These are phyloP conservation scores for Salicornia ramosissima DNA, from an alignment of 148 eudicot species.

Conservation along the genomic window DNA sequence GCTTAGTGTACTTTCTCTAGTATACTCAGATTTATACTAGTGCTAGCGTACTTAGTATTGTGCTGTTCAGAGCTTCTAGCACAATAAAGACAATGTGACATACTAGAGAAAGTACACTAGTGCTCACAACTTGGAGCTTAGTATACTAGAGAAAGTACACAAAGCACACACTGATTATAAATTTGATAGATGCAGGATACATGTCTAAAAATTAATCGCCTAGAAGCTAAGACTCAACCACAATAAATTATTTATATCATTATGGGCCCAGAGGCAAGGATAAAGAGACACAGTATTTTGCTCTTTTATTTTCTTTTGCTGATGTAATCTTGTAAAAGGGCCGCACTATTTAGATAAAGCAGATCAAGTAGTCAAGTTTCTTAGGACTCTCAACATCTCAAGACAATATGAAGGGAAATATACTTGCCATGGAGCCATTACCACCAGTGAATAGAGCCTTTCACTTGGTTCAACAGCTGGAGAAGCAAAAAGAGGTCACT, in stretches of 20 bases:
- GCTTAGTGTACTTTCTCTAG: not conserved
- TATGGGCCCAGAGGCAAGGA: not conserved
- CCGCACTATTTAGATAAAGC: not conserved
- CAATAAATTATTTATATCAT: not conserved
- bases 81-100: no score
- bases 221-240: not conserved
- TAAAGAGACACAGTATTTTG: not conserved
- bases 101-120: no score
- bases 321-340: not conserved
- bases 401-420: no score
- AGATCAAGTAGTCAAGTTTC: not conserved
- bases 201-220: not conserved
- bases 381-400: not conserved
- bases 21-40: conserved; percentile 10
- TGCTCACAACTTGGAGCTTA: conserved; percentile 27
- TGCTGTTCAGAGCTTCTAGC: conserved; percentile 39
- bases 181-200: not conserved
- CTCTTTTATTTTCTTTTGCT: not conserved
- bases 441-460: no score
- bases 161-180: not conserved
- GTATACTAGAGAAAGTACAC: not conserved
- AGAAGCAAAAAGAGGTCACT: no score
- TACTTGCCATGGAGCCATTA: no score
- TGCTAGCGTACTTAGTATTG: no score
- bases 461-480: no score